Base-by-base conservation (phyloP, 495 filamentous ascomycete species). In the Astrothelium subdiscretum region DNA sequence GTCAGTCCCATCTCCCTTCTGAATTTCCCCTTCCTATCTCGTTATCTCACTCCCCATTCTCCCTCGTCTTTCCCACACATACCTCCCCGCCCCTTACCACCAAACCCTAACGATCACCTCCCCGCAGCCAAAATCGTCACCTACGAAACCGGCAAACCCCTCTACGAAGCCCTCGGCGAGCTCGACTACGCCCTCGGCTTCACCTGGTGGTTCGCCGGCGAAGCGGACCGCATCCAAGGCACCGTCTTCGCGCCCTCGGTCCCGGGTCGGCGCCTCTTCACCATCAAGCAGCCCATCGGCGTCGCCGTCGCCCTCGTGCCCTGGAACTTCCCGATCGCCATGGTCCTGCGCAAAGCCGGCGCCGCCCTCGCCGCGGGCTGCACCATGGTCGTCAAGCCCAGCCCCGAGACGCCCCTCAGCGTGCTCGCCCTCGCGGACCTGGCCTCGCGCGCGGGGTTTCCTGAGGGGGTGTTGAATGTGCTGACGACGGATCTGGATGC, bases 341-440 rank as follows among this genome's bases (percentile, higher is more conserved):
- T 89, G 83, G 77, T 88, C 18, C 73, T 89, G 27, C 77, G 87
- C 12, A 90, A 90, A 69, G 85, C 83, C 4, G 79, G 80, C 32
- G 84, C 85, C 1, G 87, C 87, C 8, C 70, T 90, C 15, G 87
- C 87, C 1, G 87, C 87, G 6, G 86, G 87, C 1, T 90, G 80
- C 69, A 75, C 35, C 18, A 77, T 77, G 73, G 66, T 77, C 57
- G 69, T 77, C 40, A 77, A 77, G 67, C 74, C 74, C 24, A 69
- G 65, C 22, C 74, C 74, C 15, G 74, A 76, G 62, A 75, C 74
- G 20, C 74, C 74, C 0, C 71, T 77, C 38, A 69, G 70, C 5
- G 67, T 72, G 18, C 71, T 77, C 22, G 59, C 71, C 3, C 65
- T 77, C 31, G 73, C 70, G 1, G 67, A 74, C 51, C 69, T 78